Base-by-base conservation (phyloP, 139 green algal genomes). In the Chlorella ohadii region DNA sequence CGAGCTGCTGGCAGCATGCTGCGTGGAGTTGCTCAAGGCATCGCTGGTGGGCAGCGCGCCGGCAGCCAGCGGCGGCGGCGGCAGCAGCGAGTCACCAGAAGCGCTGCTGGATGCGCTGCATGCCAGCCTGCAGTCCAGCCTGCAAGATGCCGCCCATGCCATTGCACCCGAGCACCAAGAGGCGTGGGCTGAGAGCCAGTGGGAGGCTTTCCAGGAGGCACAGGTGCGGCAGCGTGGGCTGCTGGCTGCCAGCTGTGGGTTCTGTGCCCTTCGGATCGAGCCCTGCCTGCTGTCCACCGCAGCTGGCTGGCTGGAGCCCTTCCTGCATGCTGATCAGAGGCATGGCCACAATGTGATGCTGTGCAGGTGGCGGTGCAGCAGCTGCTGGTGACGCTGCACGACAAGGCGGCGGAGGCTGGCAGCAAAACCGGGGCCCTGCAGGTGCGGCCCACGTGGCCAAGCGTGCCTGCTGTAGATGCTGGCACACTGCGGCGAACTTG, bases 191-290 rank as follows among this genome's bases (percentile, higher is more conserved):
- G 56, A 57, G 36, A 34, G 31, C 6, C 75, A 81, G 75, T 81
- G 75, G 75, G 75, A 81, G 59, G 57, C 28, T 6, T 81, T 72
- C 23, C 75, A 81, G 57, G 75, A 51, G 75, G 75, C 75, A 9
- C 57, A 72, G 6, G 51, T 59, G 51, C 51, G 51, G 51, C 51
- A 59, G 44, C 51, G 51, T 55, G 51, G 11, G 12, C 51, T 22
- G 51, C 2, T 22, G 51, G 3, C 15, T 59, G 51, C 44, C 44
- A 11, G 7, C 44, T 55, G 44, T 11, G n/a, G n/a, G n/a, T n/a
- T n/a, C n/a, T n/a, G n/a, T n/a, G n/a, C n/a, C n/a, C n/a, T n/a
- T n/a, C n/a, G n/a, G n/a, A n/a, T n/a, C n/a, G n/a, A n/a, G n/a
- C n/a, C n/a, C n/a, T n/a, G n/a, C n/a, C n/a, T n/a, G n/a, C n/a